Evolutionary conservation across 495 filamentous ascomycete species (phyloP).

Genomic region (Paragyromitra xinjiangensis): DNA sequence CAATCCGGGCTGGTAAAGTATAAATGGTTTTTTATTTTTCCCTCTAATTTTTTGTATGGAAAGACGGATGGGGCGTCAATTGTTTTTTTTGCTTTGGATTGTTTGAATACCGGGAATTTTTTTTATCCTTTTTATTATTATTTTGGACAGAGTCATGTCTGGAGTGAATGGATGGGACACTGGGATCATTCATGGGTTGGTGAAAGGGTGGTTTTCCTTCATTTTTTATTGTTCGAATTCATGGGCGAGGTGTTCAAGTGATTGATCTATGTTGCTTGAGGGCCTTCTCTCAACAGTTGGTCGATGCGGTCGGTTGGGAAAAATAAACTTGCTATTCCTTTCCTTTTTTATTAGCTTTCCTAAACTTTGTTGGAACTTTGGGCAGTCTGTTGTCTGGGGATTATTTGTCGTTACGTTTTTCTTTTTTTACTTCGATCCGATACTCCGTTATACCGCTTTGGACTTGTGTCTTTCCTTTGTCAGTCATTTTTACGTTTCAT

Average conservation of each 20-base stretch:
- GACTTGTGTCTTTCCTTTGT: conserved; percentile 24
- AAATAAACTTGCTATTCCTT: conserved; percentile 41
- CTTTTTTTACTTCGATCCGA: conserved; percentile 25
- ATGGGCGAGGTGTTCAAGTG: conserved; percentile 51
- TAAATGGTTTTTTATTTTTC: conserved; percentile 50
- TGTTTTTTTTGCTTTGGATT: conserved; percentile 54
- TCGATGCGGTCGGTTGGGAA: conserved; percentile 43
- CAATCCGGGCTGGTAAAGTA: conserved; percentile 31
- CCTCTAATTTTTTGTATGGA: conserved; percentile 56
- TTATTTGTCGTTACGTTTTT: conserved; percentile 40
- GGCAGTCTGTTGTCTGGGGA: conserved; percentile 32
- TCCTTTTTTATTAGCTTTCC: conserved; percentile 28
- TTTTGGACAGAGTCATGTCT: conserved; percentile 46
- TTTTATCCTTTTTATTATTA: conserved; percentile 50
- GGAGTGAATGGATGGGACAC: conserved; percentile 41
- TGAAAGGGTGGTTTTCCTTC: conserved; percentile 40
- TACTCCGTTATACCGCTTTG: conserved; percentile 46
- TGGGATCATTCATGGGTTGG: conserved; percentile 46
- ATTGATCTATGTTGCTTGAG: conserved; percentile 46
- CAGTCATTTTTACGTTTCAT: conserved; percentile 22
- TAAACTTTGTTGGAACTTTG: conserved; percentile 42
- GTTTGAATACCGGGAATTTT: conserved; percentile 51
- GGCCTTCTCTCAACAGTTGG: conserved; percentile 38
- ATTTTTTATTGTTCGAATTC: conserved; percentile 47
- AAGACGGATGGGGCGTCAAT: conserved; percentile 55